Evolutionary conservation across 495 filamentous ascomycete species (phyloP).

Genomic region (Daldinia grandis): DNA sequence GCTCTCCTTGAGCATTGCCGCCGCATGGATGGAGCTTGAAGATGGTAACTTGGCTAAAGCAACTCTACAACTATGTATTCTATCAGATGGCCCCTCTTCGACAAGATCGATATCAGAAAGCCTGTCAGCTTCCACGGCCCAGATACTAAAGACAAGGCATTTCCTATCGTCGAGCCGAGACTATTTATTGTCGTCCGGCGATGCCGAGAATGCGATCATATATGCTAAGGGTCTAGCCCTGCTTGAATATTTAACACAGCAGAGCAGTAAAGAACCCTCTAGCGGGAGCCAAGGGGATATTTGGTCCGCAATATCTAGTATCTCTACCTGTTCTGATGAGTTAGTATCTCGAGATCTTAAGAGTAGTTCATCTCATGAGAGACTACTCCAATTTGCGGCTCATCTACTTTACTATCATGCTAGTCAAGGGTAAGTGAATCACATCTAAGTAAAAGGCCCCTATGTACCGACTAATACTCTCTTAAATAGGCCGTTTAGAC

Average conservation of each 20-base stretch:
- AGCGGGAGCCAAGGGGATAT: constrained; percentile 60
- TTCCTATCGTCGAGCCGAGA: constrained; percentile 65
- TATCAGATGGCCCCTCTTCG: constrained; percentile 24
- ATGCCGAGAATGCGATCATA: constrained; percentile 56
- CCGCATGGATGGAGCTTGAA: constrained; percentile 72
- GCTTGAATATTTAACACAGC: constrained; percentile 66
- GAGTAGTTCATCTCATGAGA: constrained; percentile 55
- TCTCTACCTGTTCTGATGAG: constrained; percentile 48
- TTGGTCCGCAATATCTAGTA: constrained; percentile 52
- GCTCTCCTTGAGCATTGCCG: constrained; percentile 24
- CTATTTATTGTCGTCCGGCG: constrained; percentile 59
- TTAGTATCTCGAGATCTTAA: constrained; percentile 50
- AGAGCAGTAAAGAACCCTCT: constrained; percentile 44
- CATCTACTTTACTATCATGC: constrained; percentile 75
- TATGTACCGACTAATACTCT: constrained; percentile 24
- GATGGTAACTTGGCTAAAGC: constrained; percentile 55
- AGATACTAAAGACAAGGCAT: constrained; percentile 65
- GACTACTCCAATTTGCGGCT: constrained; percentile 71
- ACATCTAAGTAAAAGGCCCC: not conserved
- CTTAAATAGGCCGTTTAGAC: constrained; percentile 63
- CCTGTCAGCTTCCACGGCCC: constrained; percentile 38
- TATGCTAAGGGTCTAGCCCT: constrained; percentile 69
- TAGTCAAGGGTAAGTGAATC: constrained; percentile 54
- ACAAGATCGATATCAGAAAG: constrained; percentile 7
- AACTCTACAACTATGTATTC: constrained; percentile 54